Base-by-base conservation (phyloP, 345 rosid species). In the Dipteronia dyeriana region DNA sequence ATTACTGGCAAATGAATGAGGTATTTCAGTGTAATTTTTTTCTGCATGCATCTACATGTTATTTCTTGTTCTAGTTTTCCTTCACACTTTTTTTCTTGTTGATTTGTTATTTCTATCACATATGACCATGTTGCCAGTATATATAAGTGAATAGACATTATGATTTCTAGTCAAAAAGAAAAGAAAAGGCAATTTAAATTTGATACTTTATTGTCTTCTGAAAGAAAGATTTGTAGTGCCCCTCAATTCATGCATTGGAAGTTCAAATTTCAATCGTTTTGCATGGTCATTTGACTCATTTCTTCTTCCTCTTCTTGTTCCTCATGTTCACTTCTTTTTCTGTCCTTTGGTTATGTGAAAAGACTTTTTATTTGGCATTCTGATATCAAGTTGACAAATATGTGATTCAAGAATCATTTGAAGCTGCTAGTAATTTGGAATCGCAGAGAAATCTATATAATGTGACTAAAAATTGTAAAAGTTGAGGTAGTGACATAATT, bases 1-100 rank as follows among this genome's bases (percentile, higher is more conserved):
- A 87, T 65, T 93, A 93, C 78, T 95, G 97, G 98, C 91, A 82
- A 76, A 92, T 90, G 98, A 88, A 89, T 83, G 97, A 95, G 97
- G 99, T 95, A 87, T 73, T 73, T 56, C 12, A 11, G 9, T 26
- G 12, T 74, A 10, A 14, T 12, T 75, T 6, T 75, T 76, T 29
- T 1, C 16, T 47, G 19, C 31, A 39, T 63, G 20, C 65, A 38
- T 61, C 64, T 79, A 29, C n/a, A 54, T 75, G 34, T 5, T 68
- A 19, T 38, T 51, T 56, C 54, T 9, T 17, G n/a, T 59, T 65
- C 41, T 22, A 7, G 47, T 47, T 69, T 76, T 60, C 70, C 73
- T 73, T 29, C 39, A 13, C 25, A 8, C 63, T 11, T 7, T 65
- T 41, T 70, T 54, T 65, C 57, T 31, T 2, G 25, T 57, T 29